A percentile compares a stretch with the other conserved stretches of the same genome.
phyloP scores from a whole-genome alignment of 2,329 filamentous ascomycete genomes.

The Diaporthe destruens region DNA sequence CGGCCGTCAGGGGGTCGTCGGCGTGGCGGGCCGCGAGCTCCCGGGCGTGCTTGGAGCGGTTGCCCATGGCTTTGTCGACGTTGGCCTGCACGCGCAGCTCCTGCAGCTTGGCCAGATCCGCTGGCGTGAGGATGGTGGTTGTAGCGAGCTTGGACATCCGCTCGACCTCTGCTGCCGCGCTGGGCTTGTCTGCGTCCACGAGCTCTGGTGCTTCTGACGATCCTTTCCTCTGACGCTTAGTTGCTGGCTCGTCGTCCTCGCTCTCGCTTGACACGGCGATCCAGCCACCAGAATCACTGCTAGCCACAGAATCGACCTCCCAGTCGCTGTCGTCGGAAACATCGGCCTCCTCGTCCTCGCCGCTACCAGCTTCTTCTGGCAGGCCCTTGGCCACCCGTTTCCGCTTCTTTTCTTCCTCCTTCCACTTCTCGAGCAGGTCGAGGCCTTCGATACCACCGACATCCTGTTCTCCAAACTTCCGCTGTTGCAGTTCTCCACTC shows the following conservation, averaged over 20 bases:
- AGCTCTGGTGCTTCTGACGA: conserved; percentile 48
- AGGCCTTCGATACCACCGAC: conserved; percentile 89
- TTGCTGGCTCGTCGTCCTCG: conserved; percentile 78
- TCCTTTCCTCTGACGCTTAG: conserved; percentile 71
- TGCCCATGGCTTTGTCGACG: conserved; percentile 73
- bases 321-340: conserved; percentile 73
- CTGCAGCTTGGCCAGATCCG: conserved; percentile 93
- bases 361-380: conserved; percentile 71
- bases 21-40: conserved; percentile 72
- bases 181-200: conserved; percentile 57
- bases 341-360: conserved; percentile 72
- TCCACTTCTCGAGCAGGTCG: conserved; percentile 92
- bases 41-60: conserved; percentile 61
- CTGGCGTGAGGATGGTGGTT: conserved; percentile 92
- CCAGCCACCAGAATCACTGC: conserved; percentile 86
- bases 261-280: conserved; percentile 85
- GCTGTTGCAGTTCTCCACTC: conserved; percentile 79
- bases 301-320: conserved; percentile 72
- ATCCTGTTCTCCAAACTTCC: conserved; percentile 85
- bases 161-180: conserved; percentile 58
- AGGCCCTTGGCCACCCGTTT: conserved; percentile 78
- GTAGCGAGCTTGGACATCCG: conserved; percentile 84
- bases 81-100: conserved; percentile 83
- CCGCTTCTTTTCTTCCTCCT: conserved; percentile 85
- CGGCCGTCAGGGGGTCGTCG: conserved; percentile 91